phyloP scores from a whole-genome alignment of 2,329 filamentous ascomycete species.

The Tolypocladium guangdongense region DNA sequence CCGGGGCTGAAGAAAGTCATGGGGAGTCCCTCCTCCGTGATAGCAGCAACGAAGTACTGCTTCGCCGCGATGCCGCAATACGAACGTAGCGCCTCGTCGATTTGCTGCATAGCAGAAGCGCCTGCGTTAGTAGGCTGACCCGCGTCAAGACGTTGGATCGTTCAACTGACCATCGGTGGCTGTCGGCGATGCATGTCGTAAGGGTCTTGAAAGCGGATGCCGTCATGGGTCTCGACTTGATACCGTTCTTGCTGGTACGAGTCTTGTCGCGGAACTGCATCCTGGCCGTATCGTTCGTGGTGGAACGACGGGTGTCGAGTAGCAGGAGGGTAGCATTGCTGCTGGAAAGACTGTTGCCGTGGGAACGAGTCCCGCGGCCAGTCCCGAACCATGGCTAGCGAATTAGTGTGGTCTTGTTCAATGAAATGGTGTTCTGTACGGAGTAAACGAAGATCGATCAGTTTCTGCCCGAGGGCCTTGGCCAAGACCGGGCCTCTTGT shows the following conservation, averaged over 20 bases:
- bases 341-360: constrained; percentile 18
- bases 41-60: constrained; percentile 40
- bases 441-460: background rate
- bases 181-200: constrained; percentile 24
- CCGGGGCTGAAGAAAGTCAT: constrained; percentile 35
- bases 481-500: background rate
- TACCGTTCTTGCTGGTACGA: constrained; percentile 19
- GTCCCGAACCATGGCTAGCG: constrained; percentile 27
- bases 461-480: background rate
- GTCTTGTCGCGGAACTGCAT: constrained; percentile 17
- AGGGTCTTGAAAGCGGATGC: constrained; percentile 22
- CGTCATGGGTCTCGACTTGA: constrained; percentile 16
- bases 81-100: constrained; percentile 39
- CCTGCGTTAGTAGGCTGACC: background rate
- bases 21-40: constrained; percentile 35
- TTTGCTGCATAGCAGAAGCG: constrained; percentile 24
- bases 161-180: constrained; percentile 25
- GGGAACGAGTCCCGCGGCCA: constrained; percentile 28
- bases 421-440: background rate
- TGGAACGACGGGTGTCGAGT: constrained; percentile 19
- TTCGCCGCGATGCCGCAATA: constrained; percentile 40
- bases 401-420: background rate
- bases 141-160: background rate
- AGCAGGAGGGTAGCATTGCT: constrained; percentile 10
- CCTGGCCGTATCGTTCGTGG: constrained; percentile 17